Base-by-base conservation (phyloP, 2,329 filamentous ascomycete genomes). In the Xylaria sp. region DNA sequence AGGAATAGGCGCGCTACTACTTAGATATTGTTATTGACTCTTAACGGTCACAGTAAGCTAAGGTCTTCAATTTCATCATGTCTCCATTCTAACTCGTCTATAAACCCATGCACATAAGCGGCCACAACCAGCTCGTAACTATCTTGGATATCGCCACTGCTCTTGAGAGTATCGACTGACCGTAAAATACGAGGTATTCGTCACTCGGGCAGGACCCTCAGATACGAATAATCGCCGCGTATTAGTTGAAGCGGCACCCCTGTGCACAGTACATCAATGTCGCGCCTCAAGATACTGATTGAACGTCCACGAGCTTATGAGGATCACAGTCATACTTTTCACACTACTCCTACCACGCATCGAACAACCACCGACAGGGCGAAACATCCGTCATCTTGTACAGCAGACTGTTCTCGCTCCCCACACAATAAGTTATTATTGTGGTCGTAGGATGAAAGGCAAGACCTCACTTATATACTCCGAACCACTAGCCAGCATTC, bases 101-200 rank as follows among this genome's bases (percentile, higher is more conserved):
- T 54, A 39, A 39, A 3, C n/a, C 33, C 51, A 39, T 54, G 51
- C 36, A 54, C 51, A 33, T 54, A 54, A 15, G 33, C 51, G 13
- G 31, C 20, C 4, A 20, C 51, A 9, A 54, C 17, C 20, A 54
- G 13, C 20, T 31, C 25, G 13, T 39, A 54, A 3, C 20, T 25
- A 6, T 5, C 50, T 38, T 25, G 11, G 20, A 17, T 20, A 2
- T 27, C 5, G 51, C 33, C 39, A n/a, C 17, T 33, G 22, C 17
- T 13, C 6, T 13, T n/a, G 1, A n/a, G 17, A 11, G 5, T 9
- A 17, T 5, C 13, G 22, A 54, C 33, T 2, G 20, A 33, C 15
- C 51, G 51, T 25, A 39, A 6, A 36, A 39, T 54, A 17, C 39
- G 27, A 10, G n/a, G 51, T 17, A 38, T 20, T 54, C 20, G 20